Conservation (phyloP, 768 basidiomycete species). For the Hortiboletus flavorubellus region DNA sequence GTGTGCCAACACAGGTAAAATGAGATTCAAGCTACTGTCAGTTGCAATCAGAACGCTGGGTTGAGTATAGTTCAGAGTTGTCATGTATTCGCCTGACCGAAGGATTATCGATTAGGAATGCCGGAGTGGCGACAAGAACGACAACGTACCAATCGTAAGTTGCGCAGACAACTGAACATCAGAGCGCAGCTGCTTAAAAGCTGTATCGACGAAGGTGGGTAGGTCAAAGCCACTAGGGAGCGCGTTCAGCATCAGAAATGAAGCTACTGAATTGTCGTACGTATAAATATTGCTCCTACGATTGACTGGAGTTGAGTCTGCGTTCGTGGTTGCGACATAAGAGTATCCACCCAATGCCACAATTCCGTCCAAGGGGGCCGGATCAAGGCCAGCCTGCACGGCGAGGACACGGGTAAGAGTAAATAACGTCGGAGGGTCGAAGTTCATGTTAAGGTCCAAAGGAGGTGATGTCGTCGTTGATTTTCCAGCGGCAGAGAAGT, state of each 20-base stretch:
- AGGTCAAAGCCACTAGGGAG: constrained; percentile 54
- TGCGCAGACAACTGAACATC: constrained; percentile 56
- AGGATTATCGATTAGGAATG: constrained; percentile 2
- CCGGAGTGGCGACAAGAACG: not conserved
- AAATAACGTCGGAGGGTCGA: constrained; percentile 65
- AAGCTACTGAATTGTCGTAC: constrained; percentile 29
- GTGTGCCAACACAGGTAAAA: constrained; percentile 65
- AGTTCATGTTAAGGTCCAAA: constrained; percentile 62
- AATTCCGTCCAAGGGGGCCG: constrained; percentile 62
- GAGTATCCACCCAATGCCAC: constrained; percentile 64
- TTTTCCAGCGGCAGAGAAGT: constrained; percentile 53
- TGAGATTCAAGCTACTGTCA: constrained; percentile 56
- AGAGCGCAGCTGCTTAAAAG: constrained; percentile 61
- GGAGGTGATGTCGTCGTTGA: constrained; percentile 53
- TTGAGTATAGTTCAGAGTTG: constrained; percentile 62
- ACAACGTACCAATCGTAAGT: constrained; percentile 50
- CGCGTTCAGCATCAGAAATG: not conserved
- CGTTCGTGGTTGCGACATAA: constrained; percentile 40
- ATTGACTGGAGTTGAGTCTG: constrained; percentile 31
- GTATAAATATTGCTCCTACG: constrained; percentile 51
- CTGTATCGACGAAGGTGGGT: constrained; percentile 57
- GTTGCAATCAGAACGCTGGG: constrained; percentile 52
- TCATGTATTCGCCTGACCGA: constrained; percentile 56
- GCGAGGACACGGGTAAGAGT: constrained; percentile 67
- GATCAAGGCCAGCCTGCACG: constrained; percentile 57